Conservation (phyloP, 2,329 filamentous ascomycete species). For the Fusarium stilboides region DNA sequence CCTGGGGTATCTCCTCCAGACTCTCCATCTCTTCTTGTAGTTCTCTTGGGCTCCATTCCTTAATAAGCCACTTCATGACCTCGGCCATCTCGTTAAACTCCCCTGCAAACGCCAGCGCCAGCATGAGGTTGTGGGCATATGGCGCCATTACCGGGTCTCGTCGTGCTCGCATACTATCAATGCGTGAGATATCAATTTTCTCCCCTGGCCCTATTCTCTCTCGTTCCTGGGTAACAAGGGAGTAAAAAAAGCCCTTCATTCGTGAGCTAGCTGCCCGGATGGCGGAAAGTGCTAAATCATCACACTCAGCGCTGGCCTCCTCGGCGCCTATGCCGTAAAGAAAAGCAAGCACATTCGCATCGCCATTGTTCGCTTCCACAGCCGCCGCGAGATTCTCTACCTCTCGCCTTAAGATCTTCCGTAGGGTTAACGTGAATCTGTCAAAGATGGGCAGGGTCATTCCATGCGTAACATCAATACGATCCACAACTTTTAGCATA, state of each 20-base stretch:
- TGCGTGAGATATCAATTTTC: constrained; percentile 44
- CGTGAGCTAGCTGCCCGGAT: constrained; percentile 42
- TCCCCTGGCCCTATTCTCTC: constrained; percentile 38
- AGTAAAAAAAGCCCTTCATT: constrained; percentile 50
- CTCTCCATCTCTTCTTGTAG: constrained; percentile 56
- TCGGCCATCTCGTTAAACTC: constrained; percentile 72
- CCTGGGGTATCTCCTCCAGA: constrained; percentile 53
- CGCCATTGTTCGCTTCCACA: constrained; percentile 27
- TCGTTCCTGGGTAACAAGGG: constrained; percentile 48
- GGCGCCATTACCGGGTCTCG: constrained; percentile 53
- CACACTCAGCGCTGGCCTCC: constrained; percentile 15
- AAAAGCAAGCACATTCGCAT: constrained; percentile 28
- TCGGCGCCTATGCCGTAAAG: constrained; percentile 38
- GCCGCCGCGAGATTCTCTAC: constrained; percentile 40
- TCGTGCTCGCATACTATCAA: constrained; percentile 55
- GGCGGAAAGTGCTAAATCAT: constrained; percentile 29
- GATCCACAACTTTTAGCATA: constrained; percentile 48
- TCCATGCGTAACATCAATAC: constrained; percentile 49
- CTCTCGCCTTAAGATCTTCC: constrained; percentile 50
- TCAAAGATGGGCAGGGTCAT: constrained; percentile 45
- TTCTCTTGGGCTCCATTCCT: constrained; percentile 58
- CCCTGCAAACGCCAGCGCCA: constrained; percentile 72
- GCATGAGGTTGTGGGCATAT: constrained; percentile 72
- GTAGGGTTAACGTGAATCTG: constrained; percentile 46
- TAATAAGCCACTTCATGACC: constrained; percentile 72